Evolutionary conservation across 2,329 filamentous ascomycete species (phyloP), one percentile per base, ranked within the genome.

Genomic region (Hypoxylon sp.): DNA sequence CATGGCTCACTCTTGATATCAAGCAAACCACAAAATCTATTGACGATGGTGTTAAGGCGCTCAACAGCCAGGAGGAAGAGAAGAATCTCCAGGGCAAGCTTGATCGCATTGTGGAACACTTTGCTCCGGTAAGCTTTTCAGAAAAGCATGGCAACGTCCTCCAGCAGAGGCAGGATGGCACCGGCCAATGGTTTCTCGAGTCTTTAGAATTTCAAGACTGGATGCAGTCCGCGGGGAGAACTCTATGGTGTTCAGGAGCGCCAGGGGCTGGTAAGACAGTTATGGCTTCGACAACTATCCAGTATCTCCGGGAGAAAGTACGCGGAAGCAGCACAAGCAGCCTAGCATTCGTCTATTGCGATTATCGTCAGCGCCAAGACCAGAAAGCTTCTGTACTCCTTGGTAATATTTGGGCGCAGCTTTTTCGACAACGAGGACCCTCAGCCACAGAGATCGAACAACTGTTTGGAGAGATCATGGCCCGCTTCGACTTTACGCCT

Each of bases 261-360:
- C 66, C 66, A 23, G 66, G 63, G 19, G 63, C 66, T 10, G 66
- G 66, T 10, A 68, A 68, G 41, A 68, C 66, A 43, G 62, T 68
- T 3, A 68, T 66, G 62, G 66, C 59, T 11, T 68, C 66, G n/a
- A 59, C 36, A 25, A 53, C 46, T n/a, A 60, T 68, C n/a, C 62
- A 68, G 38, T 55, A 68, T 30, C 53, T 68, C 14, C 53, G 55
- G 14, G 63, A 68, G 36, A 63, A 53, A 23, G 45, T 63, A 2
- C 55, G 30, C 2, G 53, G 21, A 11, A 58, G 51, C 9, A 36
- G 36, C 3, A 23, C 38, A 5, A 49, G 34, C 13, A 50, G 53
- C 14, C 19, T 68, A 21, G 66, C 66, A 36, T 68, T 56, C 23
- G 49, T 68, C 23, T 68, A 68, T n/a, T 68, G 62, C 38, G 66